These are phyloP conservation scores for Dacryopinax spathularia DNA, from an alignment of 768 basidiomycete genomes.

Conservation along the genomic window DNA sequence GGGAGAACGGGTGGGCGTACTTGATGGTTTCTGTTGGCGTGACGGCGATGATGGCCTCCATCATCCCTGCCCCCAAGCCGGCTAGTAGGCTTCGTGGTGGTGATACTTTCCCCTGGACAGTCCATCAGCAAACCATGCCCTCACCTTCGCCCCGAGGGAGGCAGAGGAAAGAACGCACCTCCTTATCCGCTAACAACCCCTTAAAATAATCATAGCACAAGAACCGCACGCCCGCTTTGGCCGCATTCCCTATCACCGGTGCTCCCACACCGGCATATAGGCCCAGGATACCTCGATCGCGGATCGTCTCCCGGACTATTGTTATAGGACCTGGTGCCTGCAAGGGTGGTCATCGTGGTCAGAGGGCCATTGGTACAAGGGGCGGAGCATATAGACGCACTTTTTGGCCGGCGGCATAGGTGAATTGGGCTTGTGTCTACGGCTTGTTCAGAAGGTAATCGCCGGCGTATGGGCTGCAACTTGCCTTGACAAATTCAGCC, in stretches of 20 bases:
- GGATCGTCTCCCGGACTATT: constrained; percentile 61
- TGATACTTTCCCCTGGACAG: constrained; percentile 69
- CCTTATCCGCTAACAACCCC: constrained; percentile 56
- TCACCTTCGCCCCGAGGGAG: neutral
- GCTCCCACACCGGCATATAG: constrained; percentile 91
- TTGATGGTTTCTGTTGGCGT: constrained; percentile 98
- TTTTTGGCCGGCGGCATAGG: neutral
- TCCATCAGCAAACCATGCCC: neutral
- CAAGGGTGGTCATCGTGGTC: neutral
- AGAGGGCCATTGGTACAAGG: neutral
- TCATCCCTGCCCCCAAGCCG: constrained; percentile 61
- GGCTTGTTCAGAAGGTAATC: neutral
- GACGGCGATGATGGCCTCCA: constrained; percentile 84
- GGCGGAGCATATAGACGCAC: neutral
- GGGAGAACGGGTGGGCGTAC: constrained; percentile 42
- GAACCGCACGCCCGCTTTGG: constrained; percentile 93
- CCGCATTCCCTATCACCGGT: constrained; percentile 75
- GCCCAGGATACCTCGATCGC: constrained; percentile 60
- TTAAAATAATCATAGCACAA: constrained; percentile 92
- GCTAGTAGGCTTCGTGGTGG: constrained; percentile 62
- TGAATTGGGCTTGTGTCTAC: neutral
- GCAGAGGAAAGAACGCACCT: constrained; percentile 37
- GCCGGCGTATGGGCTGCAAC: constrained; percentile 18
- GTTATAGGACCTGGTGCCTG: constrained; percentile 56
- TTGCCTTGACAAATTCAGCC: constrained; percentile 85